Evolutionary conservation across 495 filamentous ascomycete species (phyloP), one percentile per base, ranked within the genome.

Genomic region (Aspergillus haitiensis): DNA sequence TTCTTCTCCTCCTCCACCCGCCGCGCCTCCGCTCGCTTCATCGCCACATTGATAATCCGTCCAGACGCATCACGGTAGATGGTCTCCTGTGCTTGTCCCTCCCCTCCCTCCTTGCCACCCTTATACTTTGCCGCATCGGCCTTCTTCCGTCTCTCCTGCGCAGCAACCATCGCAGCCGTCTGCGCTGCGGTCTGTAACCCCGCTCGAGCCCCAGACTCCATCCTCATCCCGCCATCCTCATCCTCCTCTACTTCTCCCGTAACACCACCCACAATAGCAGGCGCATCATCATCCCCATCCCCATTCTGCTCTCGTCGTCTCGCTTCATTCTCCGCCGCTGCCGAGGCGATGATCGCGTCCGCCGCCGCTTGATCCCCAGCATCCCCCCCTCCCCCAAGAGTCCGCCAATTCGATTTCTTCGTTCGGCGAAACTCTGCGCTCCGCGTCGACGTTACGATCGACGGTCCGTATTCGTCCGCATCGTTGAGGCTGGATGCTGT

Each of bases 51-150:
- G 60, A 98, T 90, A 11, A 96, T 87, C 16, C 93, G 83, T 3
- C 94, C 94, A 3, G 87, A 92, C 10, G 94, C 94, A 78, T 98
- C 94, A 51, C 94, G 87, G 67, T 97, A 94, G 45, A 97, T 89
- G 0, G 93, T 92, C 72, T 98, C 92, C 60, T 84, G 82, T 7
- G 79, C 77, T 31, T 75, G 56, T 63, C 67, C 75, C 6, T 65
- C 63, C 13, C 35, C 46, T 5, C 10, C 34, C 15, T 9, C 76
- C 69, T 39, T 70, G 51, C 11, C 73, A 27, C 77, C 77, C 11
- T 78, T 75, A 57, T 70, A 75, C 27, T 59, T 57, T 15, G 73
- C 75, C 52, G 75, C 78, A 56, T 81, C 77, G 31, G 67, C 67
- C 56, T 76, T 74, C 45, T 71, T 67, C 51, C 64, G 68, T 61